Percentiles rank a stretch among this genome's conserved stretches.
phyloP scores from a whole-genome alignment of 331 rosid genomes.

The Pyrus hybrid region DNA sequence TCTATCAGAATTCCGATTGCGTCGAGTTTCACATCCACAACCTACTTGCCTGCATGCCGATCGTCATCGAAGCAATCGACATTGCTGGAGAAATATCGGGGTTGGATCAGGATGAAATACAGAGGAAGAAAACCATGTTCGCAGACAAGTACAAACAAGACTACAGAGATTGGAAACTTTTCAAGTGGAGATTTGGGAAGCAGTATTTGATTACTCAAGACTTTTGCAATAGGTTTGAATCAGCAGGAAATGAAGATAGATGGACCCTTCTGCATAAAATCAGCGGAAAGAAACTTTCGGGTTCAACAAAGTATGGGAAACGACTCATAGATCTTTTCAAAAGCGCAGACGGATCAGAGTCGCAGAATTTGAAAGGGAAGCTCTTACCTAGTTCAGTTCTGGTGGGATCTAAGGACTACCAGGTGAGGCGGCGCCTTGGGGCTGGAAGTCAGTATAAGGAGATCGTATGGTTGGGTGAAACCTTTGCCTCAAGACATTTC shows the following conservation, averaged over 20 bases:
- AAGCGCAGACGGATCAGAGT: conserved; percentile 37
- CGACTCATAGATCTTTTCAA: conserved; percentile 42
- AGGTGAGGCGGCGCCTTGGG: conserved; percentile 67
- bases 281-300: conserved; percentile 34
- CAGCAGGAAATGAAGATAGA: conserved; percentile 69
- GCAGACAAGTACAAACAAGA: conserved; percentile 50
- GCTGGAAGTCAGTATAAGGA: conserved; percentile 64
- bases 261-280: conserved; percentile 53
- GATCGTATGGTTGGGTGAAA: conserved; percentile 79
- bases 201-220: conserved; percentile 54
- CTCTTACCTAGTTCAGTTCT: conserved; percentile 59
- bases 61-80: conserved; percentile 77
- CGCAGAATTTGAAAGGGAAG: conserved; percentile 37
- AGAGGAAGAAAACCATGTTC: conserved; percentile 40
- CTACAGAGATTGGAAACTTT: conserved; percentile 57
- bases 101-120: conserved; percentile 50
- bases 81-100: conserved; percentile 61
- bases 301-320: conserved; percentile 43
- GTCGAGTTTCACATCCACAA: conserved; percentile 62
- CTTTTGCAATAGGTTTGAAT: conserved; percentile 40
- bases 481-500: conserved; percentile 56
- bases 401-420: conserved; percentile 61
- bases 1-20: conserved; percentile 58
- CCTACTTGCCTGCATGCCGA: conserved; percentile 46
- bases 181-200: conserved; percentile 81